These are phyloP conservation scores for Exutisphaerella laricina DNA, from an alignment of 2,329 filamentous ascomycete species.

Conservation along the genomic window DNA sequence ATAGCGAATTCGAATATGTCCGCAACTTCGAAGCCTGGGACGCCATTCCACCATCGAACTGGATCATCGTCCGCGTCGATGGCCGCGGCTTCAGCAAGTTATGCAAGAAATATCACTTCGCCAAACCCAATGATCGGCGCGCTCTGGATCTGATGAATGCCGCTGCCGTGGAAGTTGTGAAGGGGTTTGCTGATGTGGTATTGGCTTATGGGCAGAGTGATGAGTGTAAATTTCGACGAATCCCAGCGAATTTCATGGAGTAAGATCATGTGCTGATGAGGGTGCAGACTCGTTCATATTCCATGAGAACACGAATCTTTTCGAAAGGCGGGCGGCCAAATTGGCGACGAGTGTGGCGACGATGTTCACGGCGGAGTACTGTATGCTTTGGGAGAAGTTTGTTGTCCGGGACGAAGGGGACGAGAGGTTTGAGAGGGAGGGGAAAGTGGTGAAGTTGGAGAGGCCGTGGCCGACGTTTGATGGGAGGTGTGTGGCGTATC, in stretches of 20 bases:
- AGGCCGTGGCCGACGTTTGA: constrained; percentile 84
- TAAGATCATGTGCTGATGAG: no score
- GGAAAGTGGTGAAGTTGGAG: constrained; percentile 49
- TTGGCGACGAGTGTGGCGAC: constrained; percentile 86
- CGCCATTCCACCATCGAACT: constrained; percentile 77
- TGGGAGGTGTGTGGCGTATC: constrained; percentile 85
- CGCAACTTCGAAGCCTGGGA: constrained; percentile 82
- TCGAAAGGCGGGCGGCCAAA: constrained; percentile 84
- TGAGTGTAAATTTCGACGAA: constrained; percentile 89
- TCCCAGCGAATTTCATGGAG: no score
- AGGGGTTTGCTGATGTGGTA: constrained; percentile 75
- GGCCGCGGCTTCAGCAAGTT: constrained; percentile 85
- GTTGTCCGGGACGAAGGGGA: constrained; percentile 60
- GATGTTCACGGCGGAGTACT: constrained; percentile 88
- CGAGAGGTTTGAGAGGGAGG: background rate
- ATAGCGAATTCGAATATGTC: constrained; percentile 82
- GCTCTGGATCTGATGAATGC: constrained; percentile 93
- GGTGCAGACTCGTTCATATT: no score
- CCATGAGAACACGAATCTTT: constrained; percentile 65
- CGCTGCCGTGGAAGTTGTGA: constrained; percentile 78
- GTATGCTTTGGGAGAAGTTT: constrained; percentile 65
- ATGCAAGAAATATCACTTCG: constrained; percentile 60
- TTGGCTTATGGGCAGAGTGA: constrained; percentile 93
- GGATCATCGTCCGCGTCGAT: constrained; percentile 91
- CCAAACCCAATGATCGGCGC: constrained; percentile 85